Base-by-base conservation (phyloP, 2,329 filamentous ascomycete species). In the Colletotrichum tamarilloi region DNA sequence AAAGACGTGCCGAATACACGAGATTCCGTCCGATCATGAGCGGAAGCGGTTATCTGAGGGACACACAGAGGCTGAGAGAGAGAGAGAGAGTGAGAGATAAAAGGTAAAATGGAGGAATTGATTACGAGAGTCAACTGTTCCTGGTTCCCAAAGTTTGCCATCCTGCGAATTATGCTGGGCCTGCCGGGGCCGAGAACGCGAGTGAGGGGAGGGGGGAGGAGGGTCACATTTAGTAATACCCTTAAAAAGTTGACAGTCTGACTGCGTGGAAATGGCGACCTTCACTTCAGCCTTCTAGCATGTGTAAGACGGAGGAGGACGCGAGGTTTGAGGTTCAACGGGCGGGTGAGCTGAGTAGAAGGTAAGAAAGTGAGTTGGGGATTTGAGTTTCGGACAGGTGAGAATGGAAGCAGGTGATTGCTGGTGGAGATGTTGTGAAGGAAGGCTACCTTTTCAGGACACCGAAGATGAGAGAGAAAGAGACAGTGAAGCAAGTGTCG, bases 381-480 rank as follows among this genome's bases (percentile, higher is more conserved):
- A 19, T 56, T 58, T 72, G 64, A 35, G 64, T 72, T 68, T 72
- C 38, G 65, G 46, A 57, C 56, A 26, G n/a, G 19, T 16, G 4
- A 22, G 38, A 30, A 24, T 22, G 4, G 42, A 28, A 62, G 59
- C 60, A 63, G 46, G 42, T 35, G 46, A 11, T 11, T 32, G 46
- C 9, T 53, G 60, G n/a, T 24, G 60, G 26, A 52, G 56, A 49
- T 56, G 24, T 24, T n/a, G 56, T 35, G 56, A 22, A 63, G 52
- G 16, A 66, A 35, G 46, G 16, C 26, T 38, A 46, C 60, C 67
- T 52, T 19, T 52, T 58, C 46, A 38, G 30, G 38, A n/a, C 24
- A 49, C 42, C 8, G 19, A 11, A 49, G 42, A 49, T 22, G 24
- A 30, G 65, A 56, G 35, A 1, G 32, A 35, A 28, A 62, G 28